Conservation (phyloP, 257 asterid genomes). For the Vinca minor region DNA sequence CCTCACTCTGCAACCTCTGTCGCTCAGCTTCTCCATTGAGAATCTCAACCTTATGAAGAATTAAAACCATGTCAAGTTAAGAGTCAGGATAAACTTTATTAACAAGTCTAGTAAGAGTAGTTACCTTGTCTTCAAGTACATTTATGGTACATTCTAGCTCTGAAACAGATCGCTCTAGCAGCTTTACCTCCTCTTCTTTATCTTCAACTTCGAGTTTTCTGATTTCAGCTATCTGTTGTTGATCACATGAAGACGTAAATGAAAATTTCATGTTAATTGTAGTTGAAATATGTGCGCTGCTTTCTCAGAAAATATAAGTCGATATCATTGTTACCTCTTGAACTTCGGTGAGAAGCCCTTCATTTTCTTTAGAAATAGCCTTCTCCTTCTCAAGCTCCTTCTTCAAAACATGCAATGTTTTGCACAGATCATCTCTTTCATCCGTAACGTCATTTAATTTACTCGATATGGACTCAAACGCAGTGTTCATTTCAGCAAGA, state of each 20-base stretch:
- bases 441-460: conserved; percentile 39
- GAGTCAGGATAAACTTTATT: too few species aligned
- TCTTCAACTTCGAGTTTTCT: conserved; percentile 52
- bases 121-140: conserved; percentile 84
- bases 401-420: conserved; percentile 31
- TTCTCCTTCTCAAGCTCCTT: conserved; percentile 53
- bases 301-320: not conserved
- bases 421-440: conserved; percentile 50
- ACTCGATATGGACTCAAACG: conserved; percentile 48
- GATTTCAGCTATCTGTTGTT: conserved; percentile 54
- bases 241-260: not conserved
- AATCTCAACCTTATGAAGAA: conserved; percentile 75
- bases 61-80: too few species aligned
- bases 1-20: conserved; percentile 85
- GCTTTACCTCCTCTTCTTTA: conserved; percentile 82
- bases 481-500: conserved; percentile 44
- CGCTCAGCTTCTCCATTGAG: conserved; percentile 91
- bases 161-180: conserved; percentile 80
- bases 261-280: not conserved
- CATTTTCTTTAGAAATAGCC: conserved; percentile 67
- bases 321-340: conserved; percentile 56
- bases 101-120: too few species aligned
- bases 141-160: conserved; percentile 82
- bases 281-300: not conserved
- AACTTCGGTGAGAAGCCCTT: conserved; percentile 57